Evolutionary conservation across 768 basidiomycete species (phyloP), one percentile per base, ranked within the genome.

Genomic region (Tylopilus vinaceipallidus): DNA sequence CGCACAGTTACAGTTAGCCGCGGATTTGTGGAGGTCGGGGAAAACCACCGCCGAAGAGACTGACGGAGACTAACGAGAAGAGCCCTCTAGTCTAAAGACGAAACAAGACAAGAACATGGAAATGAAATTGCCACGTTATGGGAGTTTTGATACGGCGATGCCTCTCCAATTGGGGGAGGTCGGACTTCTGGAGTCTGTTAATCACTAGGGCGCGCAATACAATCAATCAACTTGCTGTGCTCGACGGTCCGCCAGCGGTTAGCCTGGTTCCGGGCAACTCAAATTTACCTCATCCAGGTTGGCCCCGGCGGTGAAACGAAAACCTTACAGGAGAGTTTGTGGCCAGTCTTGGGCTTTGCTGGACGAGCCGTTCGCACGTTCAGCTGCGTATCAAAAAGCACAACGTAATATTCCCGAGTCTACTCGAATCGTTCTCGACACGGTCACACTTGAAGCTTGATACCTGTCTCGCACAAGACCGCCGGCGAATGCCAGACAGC

Each of bases 11-110:
- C n/a, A 14, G 19, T 27, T 42, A 32, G 39, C 55, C 46, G 52
- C 51, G 54, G 67, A 60, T 49, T 47, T 65, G 36, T 41, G 54
- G 53, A 32, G 51, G 43, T 32, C 30, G 42, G 23, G n/a, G 32
- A 32, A 45, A 35, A 41, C 13, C 29, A 38, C 19, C 12, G 34
- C 41, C 30, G 39, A 37, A 42, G 22, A 35, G n/a, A 10, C 20
- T 17, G 17, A 46, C 38, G 36, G 23, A 39, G 40, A n/a, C n/a
- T 22, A 27, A 34, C 53, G 26, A 36, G 16, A 50, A 20, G n/a
- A 9, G 41, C 23, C 16, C 34, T 47, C 44, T 33, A 7, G 14
- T 19, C 16, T 7, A 42, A n/a, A 27, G 26, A 27, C 27, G 16
- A 11, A 40, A 6, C 12, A 14, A 29, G 10, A 22, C 23, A 32